Percentiles rank a stretch among this genome's conserved stretches.
Conservation (phyloP, 1,284 basidiomycete genomes). For the Ceratobasidium theobromae region DNA sequence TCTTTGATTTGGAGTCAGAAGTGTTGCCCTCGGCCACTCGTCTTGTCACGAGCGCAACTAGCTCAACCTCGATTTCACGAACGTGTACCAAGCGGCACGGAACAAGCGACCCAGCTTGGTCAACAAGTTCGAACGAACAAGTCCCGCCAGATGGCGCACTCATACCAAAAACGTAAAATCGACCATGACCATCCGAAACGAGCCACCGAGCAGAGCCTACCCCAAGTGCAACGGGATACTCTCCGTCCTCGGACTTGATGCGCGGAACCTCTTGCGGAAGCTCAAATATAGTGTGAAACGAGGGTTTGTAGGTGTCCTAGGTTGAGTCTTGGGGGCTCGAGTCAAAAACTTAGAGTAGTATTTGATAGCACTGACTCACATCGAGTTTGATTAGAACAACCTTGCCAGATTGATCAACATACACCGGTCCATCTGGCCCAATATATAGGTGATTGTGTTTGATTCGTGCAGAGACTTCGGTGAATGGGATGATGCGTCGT, state of each 20-base stretch:
- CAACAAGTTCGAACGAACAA: constrained; percentile 14
- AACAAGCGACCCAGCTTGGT: constrained; percentile 35
- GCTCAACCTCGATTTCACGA: constrained; percentile 44
- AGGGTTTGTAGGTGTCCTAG: constrained; percentile 40
- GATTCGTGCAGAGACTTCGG: constrained; percentile 82
- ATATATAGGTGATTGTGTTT: constrained; percentile 79
- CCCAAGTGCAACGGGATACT: constrained; percentile 76
- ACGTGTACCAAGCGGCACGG: constrained; percentile 64
- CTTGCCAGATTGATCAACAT: constrained; percentile 67
- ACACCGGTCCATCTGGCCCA: constrained; percentile 53
- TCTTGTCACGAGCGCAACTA: constrained; percentile 10
- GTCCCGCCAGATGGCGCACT: not conserved
- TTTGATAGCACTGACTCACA: too few relatives aligned
- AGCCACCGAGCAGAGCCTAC: constrained; percentile 56
- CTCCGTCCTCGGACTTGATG: constrained; percentile 47
- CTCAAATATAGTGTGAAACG: constrained; percentile 36
- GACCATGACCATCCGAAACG: constrained; percentile 72
- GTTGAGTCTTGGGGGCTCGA: too few relatives aligned
- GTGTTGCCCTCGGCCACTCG: not conserved
- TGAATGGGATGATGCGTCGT: constrained; percentile 61
- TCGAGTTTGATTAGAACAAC: constrained; percentile 63
- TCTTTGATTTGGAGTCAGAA: not conserved
- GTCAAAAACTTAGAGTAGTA: too few relatives aligned
- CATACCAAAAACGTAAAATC: constrained; percentile 56
- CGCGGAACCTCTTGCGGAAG: constrained; percentile 35